These are phyloP conservation scores for Ceratobasidium sp. DNA, from an alignment of 1,284 basidiomycete genomes.

Conservation along the genomic window DNA sequence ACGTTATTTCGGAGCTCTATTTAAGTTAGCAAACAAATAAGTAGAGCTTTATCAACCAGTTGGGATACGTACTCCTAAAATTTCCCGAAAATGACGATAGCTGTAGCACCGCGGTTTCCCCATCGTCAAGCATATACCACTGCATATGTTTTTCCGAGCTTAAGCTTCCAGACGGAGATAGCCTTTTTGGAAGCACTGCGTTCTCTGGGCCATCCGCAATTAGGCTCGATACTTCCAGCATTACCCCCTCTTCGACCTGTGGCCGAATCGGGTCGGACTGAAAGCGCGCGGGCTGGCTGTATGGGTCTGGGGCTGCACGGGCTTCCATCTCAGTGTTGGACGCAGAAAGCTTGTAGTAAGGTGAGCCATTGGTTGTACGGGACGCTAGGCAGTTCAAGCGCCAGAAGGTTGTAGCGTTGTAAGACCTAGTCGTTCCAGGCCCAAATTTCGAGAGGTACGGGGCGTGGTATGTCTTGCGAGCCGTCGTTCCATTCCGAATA, in stretches of 20 bases:
- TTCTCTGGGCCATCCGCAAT: constrained; percentile 64
- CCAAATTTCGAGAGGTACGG: constrained; percentile 71
- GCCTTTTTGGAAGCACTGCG: constrained; percentile 66
- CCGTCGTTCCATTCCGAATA: constrained; percentile 60
- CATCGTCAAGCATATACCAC: constrained; percentile 68
- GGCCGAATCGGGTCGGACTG: constrained; percentile 64
- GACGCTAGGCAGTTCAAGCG: constrained; percentile 68
- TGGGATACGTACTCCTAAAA: constrained; percentile 51
- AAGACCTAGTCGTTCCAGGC: constrained; percentile 62
- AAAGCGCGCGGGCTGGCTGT: constrained; percentile 53
- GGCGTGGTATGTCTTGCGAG: constrained; percentile 63
- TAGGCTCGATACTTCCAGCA: constrained; percentile 64
- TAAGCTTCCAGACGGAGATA: constrained; percentile 58
- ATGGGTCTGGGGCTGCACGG: constrained; percentile 17
- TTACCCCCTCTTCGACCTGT: constrained; percentile 53
- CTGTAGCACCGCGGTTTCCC: constrained; percentile 69
- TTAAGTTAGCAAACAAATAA: no score
- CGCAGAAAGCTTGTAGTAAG: constrained; percentile 56
- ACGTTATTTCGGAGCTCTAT: constrained; percentile 57
- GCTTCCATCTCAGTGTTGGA: background rate
- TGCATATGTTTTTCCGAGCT: constrained; percentile 62
- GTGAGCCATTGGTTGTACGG: constrained; percentile 65
- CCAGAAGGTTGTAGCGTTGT: constrained; percentile 65
- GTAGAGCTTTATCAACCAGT: no score
- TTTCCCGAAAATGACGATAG: constrained; percentile 70